Evolutionary conservation across 176 grass and related monocot species (phyloP).

Genomic region (Pontederia crassipes): DNA sequence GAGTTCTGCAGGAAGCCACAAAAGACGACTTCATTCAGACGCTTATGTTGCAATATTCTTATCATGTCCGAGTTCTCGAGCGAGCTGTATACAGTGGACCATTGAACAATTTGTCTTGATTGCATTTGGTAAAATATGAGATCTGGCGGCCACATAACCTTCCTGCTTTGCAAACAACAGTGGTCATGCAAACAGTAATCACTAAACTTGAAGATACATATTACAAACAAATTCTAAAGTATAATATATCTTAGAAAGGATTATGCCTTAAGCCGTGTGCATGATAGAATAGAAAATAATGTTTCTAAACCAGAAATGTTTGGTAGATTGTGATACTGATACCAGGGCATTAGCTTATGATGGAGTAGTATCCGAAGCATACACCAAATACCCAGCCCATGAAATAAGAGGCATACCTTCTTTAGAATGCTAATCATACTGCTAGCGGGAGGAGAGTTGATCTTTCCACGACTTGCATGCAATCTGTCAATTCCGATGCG

Average conservation of each 20-base stretch:
- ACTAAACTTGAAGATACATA: neutral
- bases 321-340: neutral
- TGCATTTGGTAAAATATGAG: slow-evolving; percentile 63
- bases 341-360: neutral
- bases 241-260: too few species aligned
- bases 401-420: slow-evolving; percentile 34
- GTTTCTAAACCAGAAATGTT: neutral
- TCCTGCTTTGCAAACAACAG: slow-evolving; percentile 28
- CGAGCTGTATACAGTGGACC: slow-evolving; percentile 35
- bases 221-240: too few species aligned
- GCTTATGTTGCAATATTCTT: neutral
- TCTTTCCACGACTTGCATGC: slow-evolving; percentile 55
- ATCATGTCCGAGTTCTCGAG: slow-evolving; percentile 5
- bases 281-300: too few species aligned
- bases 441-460: slow-evolving; percentile 53
- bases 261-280: too few species aligned
- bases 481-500: slow-evolving; percentile 46
- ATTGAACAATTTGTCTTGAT: slow-evolving; percentile 81
- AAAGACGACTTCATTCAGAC: too few species aligned
- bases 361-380: too few species aligned
- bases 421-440: slow-evolving; percentile 51
- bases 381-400: neutral
- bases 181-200: neutral
- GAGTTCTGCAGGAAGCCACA: too few species aligned
- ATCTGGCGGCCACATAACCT: slow-evolving; percentile 70